Evolutionary conservation across 805 yeast species (phyloP).

Genomic region (Wickerhamomyces subpelliculosus): DNA sequence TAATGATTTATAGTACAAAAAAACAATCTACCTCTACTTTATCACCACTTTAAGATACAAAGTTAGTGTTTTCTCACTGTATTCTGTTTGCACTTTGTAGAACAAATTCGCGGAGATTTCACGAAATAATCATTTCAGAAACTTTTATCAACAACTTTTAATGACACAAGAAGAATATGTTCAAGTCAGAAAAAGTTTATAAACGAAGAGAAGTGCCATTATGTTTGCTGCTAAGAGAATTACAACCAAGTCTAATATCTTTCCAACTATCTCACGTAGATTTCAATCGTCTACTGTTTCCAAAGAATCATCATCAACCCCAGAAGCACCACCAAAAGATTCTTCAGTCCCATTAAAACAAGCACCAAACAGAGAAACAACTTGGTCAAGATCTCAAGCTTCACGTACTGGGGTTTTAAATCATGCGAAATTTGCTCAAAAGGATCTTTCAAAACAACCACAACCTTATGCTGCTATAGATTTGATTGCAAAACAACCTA

Average conservation of each 20-base stretch:
- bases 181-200: no score
- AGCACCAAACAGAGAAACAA: constrained; percentile 66
- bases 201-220: no score
- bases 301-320: constrained; percentile 3
- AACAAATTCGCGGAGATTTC: no score
- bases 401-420: constrained; percentile 9
- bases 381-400: constrained; percentile 68
- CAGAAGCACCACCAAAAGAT: not conserved
- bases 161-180: no score
- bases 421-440: constrained; percentile 51
- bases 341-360: constrained; percentile 33
- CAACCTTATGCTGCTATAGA: constrained; percentile 81
- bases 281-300: constrained; percentile 2
- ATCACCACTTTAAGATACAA: no score
- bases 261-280: not conserved
- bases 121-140: no score
- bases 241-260: not conserved
- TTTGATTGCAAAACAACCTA: constrained; percentile 67
- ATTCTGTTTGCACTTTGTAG: no score
- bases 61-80: no score
- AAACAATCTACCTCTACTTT: no score
- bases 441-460: constrained; percentile 63
- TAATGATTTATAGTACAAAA: no score
- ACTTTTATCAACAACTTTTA: no score
- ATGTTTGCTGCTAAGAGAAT: not conserved